A percentile compares a stretch with the other conserved stretches of the same genome.
These are phyloP conservation scores for Phascolomyces articulosus DNA, from an alignment of 371 early-diverging fungal genomes.

Conservation along the genomic window DNA sequence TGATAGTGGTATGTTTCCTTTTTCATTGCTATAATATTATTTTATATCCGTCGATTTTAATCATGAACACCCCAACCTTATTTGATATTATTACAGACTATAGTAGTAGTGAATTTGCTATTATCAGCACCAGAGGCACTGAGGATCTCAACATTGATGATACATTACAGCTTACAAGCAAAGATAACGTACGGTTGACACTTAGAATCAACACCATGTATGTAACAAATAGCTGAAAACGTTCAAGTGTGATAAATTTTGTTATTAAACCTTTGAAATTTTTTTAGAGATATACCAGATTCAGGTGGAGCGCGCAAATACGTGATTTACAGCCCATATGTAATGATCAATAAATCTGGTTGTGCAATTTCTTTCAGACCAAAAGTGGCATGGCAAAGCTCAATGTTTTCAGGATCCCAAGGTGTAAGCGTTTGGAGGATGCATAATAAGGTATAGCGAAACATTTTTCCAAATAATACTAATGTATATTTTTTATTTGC, in stretches of 20 bases:
- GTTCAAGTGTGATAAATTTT: not conserved
- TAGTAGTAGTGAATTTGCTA: slow-evolving; percentile 77
- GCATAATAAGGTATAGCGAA: slow-evolving; percentile 24
- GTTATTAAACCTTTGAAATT: not conserved
- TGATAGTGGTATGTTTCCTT: slow-evolving; percentile 60
- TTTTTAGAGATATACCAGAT: slow-evolving; percentile 54
- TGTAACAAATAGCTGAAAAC: slow-evolving; percentile 16
- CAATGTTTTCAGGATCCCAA: slow-evolving; percentile 74
- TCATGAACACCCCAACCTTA: too few relatives aligned
- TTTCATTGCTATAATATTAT: too few relatives aligned
- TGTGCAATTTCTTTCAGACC: slow-evolving; percentile 79
- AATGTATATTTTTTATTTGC: not conserved
- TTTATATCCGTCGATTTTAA: too few relatives aligned
- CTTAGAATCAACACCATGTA: slow-evolving; percentile 74
- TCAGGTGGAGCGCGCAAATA: slow-evolving; percentile 73
- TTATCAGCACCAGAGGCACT: slow-evolving; percentile 79
- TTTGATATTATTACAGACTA: slow-evolving; percentile 46
- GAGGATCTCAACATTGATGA: slow-evolving; percentile 75
- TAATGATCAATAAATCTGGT: slow-evolving; percentile 94
- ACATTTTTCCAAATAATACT: not conserved
- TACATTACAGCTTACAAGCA: slow-evolving; percentile 68
- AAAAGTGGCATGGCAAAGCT: slow-evolving; percentile 77
- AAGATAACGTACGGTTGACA: slow-evolving; percentile 64
- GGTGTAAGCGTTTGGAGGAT: slow-evolving; percentile 35
- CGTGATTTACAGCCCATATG: slow-evolving; percentile 73